These are phyloP conservation scores for Pseudocercospora vitis DNA, from an alignment of 2,329 filamentous ascomycete genomes.

Conservation along the genomic window DNA sequence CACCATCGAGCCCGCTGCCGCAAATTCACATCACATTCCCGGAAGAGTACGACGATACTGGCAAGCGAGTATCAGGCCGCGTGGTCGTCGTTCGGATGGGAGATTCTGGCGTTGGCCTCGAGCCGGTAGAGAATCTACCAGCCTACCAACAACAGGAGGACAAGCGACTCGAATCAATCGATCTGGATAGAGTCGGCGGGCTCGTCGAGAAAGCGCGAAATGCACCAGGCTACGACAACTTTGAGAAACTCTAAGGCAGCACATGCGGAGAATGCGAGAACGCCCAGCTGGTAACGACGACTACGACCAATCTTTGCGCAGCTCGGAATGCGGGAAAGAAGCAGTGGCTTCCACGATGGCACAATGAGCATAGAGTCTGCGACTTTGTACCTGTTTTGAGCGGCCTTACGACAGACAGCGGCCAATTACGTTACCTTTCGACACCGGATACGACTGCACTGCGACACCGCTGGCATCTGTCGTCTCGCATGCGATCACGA, in stretches of 20 bases:
- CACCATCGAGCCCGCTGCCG: constrained; percentile 77
- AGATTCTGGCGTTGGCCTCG: constrained; percentile 83
- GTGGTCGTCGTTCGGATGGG: constrained; percentile 91
- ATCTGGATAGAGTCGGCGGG: constrained; percentile 91
- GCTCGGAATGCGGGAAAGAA: constrained; percentile 16
- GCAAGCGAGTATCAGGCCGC: constrained; percentile 77
- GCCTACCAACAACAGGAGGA: constrained; percentile 78
- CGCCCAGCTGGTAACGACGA: constrained; percentile 28
- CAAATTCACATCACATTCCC: constrained; percentile 99
- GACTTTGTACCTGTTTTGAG: constrained; percentile 20
- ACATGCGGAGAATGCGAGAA: constrained; percentile 14
- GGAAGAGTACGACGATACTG: constrained; percentile 82
- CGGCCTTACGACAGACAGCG: neutral
- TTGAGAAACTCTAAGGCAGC: constrained; percentile 17
- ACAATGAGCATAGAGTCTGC: constrained; percentile 21
- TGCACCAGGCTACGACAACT: constrained; percentile 21
- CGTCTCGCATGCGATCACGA: constrained; percentile 6
- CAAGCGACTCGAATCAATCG: constrained; percentile 81
- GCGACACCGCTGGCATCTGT: neutral
- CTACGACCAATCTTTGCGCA: constrained; percentile 24
- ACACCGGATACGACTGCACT: constrained; percentile 8
- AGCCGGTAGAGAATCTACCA: constrained; percentile 77
- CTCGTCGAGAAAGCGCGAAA: constrained; percentile 75
- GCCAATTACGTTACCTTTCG: neutral
- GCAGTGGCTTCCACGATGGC: constrained; percentile 21